phyloP scores from a whole-genome alignment of 176 grass and related monocot genomes.

The Eremochloa ophiuroides region DNA sequence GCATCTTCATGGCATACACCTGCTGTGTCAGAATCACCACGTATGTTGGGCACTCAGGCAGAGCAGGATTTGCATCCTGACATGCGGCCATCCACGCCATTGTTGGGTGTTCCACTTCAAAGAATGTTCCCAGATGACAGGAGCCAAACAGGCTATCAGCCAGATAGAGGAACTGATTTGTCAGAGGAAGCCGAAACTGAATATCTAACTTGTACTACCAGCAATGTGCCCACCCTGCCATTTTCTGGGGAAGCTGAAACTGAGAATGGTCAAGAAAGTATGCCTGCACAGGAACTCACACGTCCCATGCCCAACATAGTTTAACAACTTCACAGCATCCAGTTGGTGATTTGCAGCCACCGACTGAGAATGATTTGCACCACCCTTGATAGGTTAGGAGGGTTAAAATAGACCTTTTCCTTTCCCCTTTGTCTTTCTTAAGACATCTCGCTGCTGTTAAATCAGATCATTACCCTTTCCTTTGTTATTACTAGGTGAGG shows the following conservation, averaged over 20 bases:
- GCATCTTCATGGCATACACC: constrained; percentile 7
- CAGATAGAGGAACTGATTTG: constrained; percentile 1
- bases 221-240: not conserved
- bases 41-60: constrained; percentile 8
- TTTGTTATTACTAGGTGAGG: too few species aligned
- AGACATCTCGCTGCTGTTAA: too few species aligned
- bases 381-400: too few species aligned
- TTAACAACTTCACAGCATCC: constrained; percentile 13
- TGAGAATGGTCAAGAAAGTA: not conserved
- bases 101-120: constrained; percentile 1
- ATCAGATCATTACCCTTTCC: too few species aligned
- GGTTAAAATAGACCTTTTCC: too few species aligned
- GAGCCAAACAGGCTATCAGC: constrained; percentile 26
- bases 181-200: constrained; percentile 4
- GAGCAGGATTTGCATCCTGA: constrained; percentile 4
- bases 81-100: constrained; percentile 6
- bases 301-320: not conserved
- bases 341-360: not conserved
- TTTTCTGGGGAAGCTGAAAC: not conserved
- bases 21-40: constrained; percentile 20
- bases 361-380: too few species aligned
- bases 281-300: not conserved
- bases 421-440: too few species aligned
- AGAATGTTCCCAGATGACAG: not conserved
- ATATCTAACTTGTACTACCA: not conserved